These are phyloP conservation scores for Aspergillus fischeri DNA, from an alignment of 2,329 filamentous ascomycete species.

Conservation along the genomic window DNA sequence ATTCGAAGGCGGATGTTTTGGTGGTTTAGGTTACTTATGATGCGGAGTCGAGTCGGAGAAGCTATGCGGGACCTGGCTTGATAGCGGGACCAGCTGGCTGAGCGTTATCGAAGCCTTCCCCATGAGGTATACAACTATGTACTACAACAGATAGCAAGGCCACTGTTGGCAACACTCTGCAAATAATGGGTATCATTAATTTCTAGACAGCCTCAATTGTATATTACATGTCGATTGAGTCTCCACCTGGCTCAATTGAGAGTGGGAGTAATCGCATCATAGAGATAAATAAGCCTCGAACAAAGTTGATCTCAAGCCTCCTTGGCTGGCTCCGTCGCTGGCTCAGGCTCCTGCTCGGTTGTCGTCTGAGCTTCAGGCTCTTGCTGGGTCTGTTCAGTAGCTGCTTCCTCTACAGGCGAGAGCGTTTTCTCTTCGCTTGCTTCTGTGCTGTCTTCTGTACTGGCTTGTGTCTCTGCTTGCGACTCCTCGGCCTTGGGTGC, in stretches of 20 bases:
- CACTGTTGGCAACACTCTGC: not conserved
- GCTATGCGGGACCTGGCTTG: not conserved
- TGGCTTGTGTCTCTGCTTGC: not conserved
- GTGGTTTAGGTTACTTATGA: too few relatives aligned
- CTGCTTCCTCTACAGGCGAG: not conserved
- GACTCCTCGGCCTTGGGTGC: not conserved
- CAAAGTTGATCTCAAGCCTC: constrained; percentile 8
- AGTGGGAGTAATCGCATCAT: not conserved
- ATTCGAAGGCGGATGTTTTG: not conserved
- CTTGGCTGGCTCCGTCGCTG: constrained; percentile 6
- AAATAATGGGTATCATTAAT: constrained; percentile 20
- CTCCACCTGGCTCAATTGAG: not conserved
- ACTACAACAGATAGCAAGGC: not conserved
- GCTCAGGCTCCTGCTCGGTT: constrained; percentile 3
- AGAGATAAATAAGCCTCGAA: not conserved
- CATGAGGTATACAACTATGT: not conserved
- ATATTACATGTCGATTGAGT: constrained; percentile 16
- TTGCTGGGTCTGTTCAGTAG: constrained; percentile 2
- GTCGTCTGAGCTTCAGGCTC: constrained; percentile 8
- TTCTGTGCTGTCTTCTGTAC: constrained; percentile 3
- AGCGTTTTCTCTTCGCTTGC: not conserved
- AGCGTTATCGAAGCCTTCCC: not conserved
- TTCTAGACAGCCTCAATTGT: constrained; percentile 10
- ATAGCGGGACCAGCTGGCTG: not conserved
- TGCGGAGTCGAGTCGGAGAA: not conserved